These are phyloP conservation scores for Arthrobotrys pseudoclavata DNA, from an alignment of 2,329 filamentous ascomycete genomes.

Conservation along the genomic window DNA sequence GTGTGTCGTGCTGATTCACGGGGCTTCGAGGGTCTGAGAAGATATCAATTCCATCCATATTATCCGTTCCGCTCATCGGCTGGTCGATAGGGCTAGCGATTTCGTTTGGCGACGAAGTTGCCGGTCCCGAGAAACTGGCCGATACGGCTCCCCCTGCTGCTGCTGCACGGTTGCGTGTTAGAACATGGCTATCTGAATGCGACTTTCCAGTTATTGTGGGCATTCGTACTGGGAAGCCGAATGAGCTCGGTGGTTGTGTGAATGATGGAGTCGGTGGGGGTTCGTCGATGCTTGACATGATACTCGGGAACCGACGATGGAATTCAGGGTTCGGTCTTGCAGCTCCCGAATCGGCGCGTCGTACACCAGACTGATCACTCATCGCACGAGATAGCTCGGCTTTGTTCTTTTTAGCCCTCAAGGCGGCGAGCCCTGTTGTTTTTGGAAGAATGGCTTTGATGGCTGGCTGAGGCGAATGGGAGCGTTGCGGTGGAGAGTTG, in stretches of 20 bases:
- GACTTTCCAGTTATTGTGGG: constrained; percentile 55
- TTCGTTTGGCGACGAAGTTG: constrained; percentile 59
- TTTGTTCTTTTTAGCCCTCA: constrained; percentile 56
- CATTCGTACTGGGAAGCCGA: constrained; percentile 54
- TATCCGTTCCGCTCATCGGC: constrained; percentile 49
- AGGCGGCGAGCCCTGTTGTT: constrained; percentile 33
- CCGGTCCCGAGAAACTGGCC: constrained; percentile 51
- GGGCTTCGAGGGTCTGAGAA: constrained; percentile 63
- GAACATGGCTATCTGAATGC: constrained; percentile 43
- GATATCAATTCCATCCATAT: constrained; percentile 54
- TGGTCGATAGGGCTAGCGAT: constrained; percentile 57
- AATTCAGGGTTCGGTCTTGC: constrained; percentile 56
- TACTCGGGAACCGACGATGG: constrained; percentile 58
- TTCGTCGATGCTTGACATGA: constrained; percentile 57
- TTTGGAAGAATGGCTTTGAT: constrained; percentile 53
- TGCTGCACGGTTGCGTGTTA: constrained; percentile 43
- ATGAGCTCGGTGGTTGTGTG: constrained; percentile 49
- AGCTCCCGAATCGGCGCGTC: constrained; percentile 33
- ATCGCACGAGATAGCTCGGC: constrained; percentile 47
- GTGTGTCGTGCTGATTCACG: constrained; percentile 60
- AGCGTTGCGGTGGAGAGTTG: constrained; percentile 43
- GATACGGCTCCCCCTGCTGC: constrained; percentile 28
- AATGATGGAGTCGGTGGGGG: constrained; percentile 58
- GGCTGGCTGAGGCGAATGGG: constrained; percentile 40
- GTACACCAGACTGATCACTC: constrained; percentile 42